Evolutionary conservation across 768 basidiomycete species (phyloP), one percentile per base, ranked within the genome.

Genomic region (Naganishia vaughanmartiniae): DNA sequence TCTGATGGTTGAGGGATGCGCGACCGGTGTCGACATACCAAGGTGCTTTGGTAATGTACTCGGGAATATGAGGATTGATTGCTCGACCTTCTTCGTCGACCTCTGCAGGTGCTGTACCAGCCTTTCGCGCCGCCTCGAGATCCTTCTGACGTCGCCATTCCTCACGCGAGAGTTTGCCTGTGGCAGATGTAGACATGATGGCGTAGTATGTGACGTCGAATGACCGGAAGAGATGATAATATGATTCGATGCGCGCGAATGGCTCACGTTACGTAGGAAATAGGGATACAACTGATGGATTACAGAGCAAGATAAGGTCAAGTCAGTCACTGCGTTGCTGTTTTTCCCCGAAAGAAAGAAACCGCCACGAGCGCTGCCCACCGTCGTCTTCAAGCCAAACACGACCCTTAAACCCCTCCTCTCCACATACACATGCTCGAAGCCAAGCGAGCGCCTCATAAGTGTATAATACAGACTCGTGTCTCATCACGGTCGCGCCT

Each of bases 31-130:
- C 92, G 74, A 95, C 87, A 82, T 98, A 99, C 96, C 96, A 99
- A 69, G 96, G 96, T 10, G 93, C 95, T 81, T 95, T 92, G 9
- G 95, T 92, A 80, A 99, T 99, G 80, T 97, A 99, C 83, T 97
- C 92, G 78, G 96, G 96, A 83, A 99, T 98, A 82, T 99, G 96
- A 39, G 96, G 96, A 78, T 98, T 99, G 83, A 99, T 98, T 60
- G 93, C 88, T 77, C 87, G 89, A 65, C 96, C 96, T 81, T 96
- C 90, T 81, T 93, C 91, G 78, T 99, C 96, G 36, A 96, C 85
- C 34, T 93, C 94, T 30, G 95, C 92, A 26, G 94, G 92, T 15
- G 94, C 96, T 12, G 95, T 98, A 82, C 96, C 95, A 45, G 95
- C 96, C 84, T 97, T 98, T 67, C 95, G 90, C 70, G 95, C 95